These are phyloP conservation scores for Saccharomycopsis fermentans DNA, from an alignment of 805 yeast species.

Conservation along the genomic window DNA sequence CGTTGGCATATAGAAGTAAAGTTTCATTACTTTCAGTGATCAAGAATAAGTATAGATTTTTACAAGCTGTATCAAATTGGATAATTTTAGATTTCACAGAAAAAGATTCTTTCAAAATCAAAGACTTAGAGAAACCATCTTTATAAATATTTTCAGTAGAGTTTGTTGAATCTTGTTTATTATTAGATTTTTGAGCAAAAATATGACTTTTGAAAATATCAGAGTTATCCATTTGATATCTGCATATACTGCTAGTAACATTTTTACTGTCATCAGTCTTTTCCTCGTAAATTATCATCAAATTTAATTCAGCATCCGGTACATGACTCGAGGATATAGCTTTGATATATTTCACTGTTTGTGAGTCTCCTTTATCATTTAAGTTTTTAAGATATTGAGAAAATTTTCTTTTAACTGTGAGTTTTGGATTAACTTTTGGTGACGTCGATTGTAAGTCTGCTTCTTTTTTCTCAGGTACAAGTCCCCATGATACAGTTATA, in stretches of 20 bases:
- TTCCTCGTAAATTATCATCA: conserved; percentile 23
- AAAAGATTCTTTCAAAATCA: conserved; percentile 2
- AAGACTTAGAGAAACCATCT: neutral
- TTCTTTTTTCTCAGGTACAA: conserved; percentile 37
- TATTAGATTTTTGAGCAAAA: neutral
- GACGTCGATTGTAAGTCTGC: conserved; percentile 25
- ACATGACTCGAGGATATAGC: conserved; percentile 34
- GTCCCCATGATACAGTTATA: conserved; percentile 47
- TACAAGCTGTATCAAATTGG: conserved; percentile 26
- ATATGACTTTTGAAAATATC: neutral
- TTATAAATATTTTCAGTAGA: neutral
- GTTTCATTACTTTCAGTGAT: conserved; percentile 35
- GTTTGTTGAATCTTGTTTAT: neutral
- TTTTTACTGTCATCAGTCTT: neutral
- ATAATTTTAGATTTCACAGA: neutral
- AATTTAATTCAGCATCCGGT: conserved; percentile 31
- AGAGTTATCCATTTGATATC: conserved; percentile 7
- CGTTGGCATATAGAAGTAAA: conserved; percentile 34
- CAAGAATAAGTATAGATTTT: conserved; percentile 33
- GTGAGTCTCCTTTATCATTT: conserved; percentile 18
- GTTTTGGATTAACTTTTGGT: conserved; percentile 26
- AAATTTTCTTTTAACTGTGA: conserved; percentile 28
- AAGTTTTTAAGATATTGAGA: conserved; percentile 18
- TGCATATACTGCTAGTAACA: neutral
- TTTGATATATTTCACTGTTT: conserved; percentile 27